A percentile compares a stretch with the other conserved stretches of the same genome.
These are phyloP conservation scores for Globisporangium ultimum DNA, from an alignment of 352 stramenopile species.

Conservation along the genomic window DNA sequence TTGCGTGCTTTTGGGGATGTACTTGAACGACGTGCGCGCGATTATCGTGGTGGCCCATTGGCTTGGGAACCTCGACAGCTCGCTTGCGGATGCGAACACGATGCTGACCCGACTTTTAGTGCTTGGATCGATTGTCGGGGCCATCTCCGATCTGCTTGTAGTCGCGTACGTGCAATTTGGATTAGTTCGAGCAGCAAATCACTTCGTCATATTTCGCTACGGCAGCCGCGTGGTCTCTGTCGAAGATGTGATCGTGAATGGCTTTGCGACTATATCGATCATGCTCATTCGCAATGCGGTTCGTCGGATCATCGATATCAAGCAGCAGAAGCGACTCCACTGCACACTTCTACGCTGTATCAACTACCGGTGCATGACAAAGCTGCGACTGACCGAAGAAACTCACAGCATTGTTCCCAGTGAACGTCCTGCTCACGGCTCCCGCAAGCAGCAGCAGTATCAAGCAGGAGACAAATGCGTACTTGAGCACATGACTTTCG, in stretches of 20 bases:
- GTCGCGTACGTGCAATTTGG: slow-evolving; percentile 4
- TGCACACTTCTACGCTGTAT: slow-evolving; percentile 5
- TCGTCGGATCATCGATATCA: slow-evolving; percentile 7
- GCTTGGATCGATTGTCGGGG: not conserved
- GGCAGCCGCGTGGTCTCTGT: slow-evolving; percentile 8
- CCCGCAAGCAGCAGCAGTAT: not conserved
- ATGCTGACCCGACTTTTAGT: not conserved
- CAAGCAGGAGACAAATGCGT: not conserved
- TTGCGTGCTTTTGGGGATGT: slow-evolving; percentile 7
- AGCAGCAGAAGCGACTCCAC: not conserved
- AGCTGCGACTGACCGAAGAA: not conserved
- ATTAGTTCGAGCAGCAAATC: not conserved
- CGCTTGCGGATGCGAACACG: slow-evolving; percentile 17
- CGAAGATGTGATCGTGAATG: slow-evolving; percentile 21
- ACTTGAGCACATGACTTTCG: too few relatives aligned
- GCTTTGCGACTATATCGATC: slow-evolving; percentile 3
- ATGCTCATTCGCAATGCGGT: slow-evolving; percentile 19
- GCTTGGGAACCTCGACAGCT: slow-evolving; percentile 10
- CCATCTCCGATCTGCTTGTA: not conserved
- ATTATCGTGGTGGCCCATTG: slow-evolving; percentile 3
- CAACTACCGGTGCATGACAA: slow-evolving; percentile 6
- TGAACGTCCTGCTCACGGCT: too few relatives aligned
- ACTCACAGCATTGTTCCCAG: too few relatives aligned
- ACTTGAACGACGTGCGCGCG: slow-evolving; percentile 15
- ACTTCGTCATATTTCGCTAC: slow-evolving; percentile 2